Conservation (phyloP, 2,329 filamentous ascomycete species). For the Cordyceps farinosa region DNA sequence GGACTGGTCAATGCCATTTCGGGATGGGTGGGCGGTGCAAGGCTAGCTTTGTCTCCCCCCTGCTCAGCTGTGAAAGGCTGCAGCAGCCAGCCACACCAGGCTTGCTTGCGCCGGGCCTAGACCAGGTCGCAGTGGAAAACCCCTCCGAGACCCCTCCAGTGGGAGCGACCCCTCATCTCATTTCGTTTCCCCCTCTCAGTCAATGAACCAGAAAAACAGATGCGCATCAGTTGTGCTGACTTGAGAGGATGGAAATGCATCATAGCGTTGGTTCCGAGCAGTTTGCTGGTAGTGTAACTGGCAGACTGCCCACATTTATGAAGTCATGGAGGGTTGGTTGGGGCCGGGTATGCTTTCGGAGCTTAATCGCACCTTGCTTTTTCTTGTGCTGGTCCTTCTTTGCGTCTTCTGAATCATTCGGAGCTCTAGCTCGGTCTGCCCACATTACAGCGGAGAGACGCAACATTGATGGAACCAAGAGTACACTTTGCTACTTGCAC, state of each 20-base stretch:
- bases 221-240: background rate
- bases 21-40: background rate
- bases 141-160: slow-evolving; percentile 5
- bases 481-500: too few relatives aligned
- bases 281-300: background rate
- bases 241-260: background rate
- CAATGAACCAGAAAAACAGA: background rate
- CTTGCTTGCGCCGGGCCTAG: background rate
- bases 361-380: slow-evolving; percentile 2
- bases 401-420: background rate
- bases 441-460: background rate
- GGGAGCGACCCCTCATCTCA: background rate
- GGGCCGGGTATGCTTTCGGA: background rate
- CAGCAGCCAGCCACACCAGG: slow-evolving; percentile 1
- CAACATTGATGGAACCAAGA: too few relatives aligned
- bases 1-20: background rate
- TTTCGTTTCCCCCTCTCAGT: background rate
- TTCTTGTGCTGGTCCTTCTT: background rate
- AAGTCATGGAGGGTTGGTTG: slow-evolving; percentile 5
- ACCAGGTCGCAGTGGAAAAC: background rate
- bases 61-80: background rate
- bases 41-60: background rate
- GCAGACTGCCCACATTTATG: slow-evolving; percentile 11
- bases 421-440: background rate
- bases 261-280: background rate